Conservation (phyloP, 306 rosid genomes). For the Vicia villosa region DNA sequence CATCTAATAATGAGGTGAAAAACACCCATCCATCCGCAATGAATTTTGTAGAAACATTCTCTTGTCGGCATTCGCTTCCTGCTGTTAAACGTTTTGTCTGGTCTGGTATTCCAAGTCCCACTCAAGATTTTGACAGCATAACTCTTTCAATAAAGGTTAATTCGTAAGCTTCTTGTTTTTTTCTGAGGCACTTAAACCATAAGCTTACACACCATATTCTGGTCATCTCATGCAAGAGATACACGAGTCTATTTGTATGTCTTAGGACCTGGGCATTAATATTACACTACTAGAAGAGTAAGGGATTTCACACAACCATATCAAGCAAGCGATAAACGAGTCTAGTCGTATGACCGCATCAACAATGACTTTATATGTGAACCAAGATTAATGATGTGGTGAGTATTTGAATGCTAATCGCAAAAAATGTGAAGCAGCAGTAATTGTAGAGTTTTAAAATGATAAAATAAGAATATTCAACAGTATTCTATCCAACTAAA, state of each 20-base stretch:
- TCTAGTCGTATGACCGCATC: not conserved
- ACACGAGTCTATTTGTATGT: too few relatives aligned
- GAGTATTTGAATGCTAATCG: not conserved
- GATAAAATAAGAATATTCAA: slow-evolving; percentile 23
- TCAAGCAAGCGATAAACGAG: not conserved
- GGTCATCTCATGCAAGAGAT: too few relatives aligned
- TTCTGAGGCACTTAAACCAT: too few relatives aligned
- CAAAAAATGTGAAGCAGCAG: not conserved
- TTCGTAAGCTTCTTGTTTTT: too few relatives aligned
- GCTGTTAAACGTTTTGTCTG: slow-evolving; percentile 22
- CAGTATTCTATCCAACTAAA: slow-evolving; percentile 16
- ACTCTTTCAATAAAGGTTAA: not conserved
- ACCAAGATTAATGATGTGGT: not conserved
- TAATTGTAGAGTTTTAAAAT: not conserved
- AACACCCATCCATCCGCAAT: slow-evolving; percentile 6
- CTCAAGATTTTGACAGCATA: slow-evolving; percentile 28
- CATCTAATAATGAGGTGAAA: slow-evolving; percentile 31
- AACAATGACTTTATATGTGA: not conserved
- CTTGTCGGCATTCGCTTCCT: not conserved
- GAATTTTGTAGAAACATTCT: slow-evolving; percentile 27
- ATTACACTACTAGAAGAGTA: not conserved
- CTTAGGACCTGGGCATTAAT: too few relatives aligned
- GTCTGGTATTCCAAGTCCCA: slow-evolving; percentile 13
- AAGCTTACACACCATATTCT: not conserved
- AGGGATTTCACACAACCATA: not conserved